Evolutionary conservation across 2,329 filamentous ascomycete genomes (phyloP).

Genomic region (Chaetomium strumarium): DNA sequence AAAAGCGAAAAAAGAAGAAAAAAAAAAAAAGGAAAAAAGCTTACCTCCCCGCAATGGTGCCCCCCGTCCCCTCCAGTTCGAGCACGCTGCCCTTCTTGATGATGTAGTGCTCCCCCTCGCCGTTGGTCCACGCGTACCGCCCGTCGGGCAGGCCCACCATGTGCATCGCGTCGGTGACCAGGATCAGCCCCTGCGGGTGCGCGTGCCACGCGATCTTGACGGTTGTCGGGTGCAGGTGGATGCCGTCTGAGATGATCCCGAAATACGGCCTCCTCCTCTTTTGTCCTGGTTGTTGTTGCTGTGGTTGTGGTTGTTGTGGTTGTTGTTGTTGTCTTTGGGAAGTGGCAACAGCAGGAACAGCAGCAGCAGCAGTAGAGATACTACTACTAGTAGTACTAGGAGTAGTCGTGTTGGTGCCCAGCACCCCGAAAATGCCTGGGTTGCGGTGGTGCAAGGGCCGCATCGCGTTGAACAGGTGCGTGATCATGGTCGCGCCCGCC

Average conservation of each 20-base stretch:
- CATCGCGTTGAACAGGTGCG: conserved; percentile 94
- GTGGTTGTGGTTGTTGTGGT: neutral
- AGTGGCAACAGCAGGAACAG: too few species aligned
- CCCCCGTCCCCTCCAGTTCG: conserved; percentile 68
- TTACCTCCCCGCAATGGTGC: conserved; percentile 67
- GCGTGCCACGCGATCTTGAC: conserved; percentile 86
- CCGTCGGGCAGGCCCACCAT: conserved; percentile 80
- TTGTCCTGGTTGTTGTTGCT: neutral
- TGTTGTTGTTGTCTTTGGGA: too few species aligned
- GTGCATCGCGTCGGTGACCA: conserved; percentile 91
- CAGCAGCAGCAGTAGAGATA: too few species aligned
- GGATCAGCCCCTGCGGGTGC: conserved; percentile 75
- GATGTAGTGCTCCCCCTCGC: conserved; percentile 50
- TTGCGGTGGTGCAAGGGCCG: conserved; percentile 83
- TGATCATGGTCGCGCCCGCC: conserved; percentile 82
- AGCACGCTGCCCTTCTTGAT: conserved; percentile 67
- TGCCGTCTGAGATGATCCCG: conserved; percentile 84
- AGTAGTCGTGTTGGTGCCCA: conserved; percentile 63
- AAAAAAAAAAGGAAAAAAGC: conserved; percentile 25
- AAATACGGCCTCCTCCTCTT: conserved; percentile 61
- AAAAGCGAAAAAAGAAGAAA: neutral
- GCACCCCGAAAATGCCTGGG: conserved; percentile 80
- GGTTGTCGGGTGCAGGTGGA: conserved; percentile 81
- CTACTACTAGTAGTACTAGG: too few species aligned
- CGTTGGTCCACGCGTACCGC: conserved; percentile 79